phyloP scores from a whole-genome alignment of 1,284 basidiomycete genomes.

The Irpex sp. region DNA sequence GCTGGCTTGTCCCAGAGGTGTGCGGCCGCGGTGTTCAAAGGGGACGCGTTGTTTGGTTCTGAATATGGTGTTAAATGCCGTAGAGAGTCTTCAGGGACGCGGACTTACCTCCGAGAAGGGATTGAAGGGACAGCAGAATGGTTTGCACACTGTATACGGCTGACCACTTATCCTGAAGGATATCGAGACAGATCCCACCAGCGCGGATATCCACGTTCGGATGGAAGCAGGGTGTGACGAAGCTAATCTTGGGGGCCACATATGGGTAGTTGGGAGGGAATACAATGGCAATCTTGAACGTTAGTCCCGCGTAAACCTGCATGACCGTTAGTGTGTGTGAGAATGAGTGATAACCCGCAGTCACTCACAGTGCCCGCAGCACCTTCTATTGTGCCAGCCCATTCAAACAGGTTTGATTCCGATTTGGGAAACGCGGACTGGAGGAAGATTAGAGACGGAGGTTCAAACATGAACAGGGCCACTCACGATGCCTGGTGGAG shows the following conservation, averaged over 20 bases:
- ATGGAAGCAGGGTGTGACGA: constrained; percentile 82
- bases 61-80: constrained; percentile 10
- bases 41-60: constrained; percentile 90
- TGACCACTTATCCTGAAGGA: constrained; percentile 89
- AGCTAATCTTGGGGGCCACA: constrained; percentile 74
- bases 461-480: constrained; percentile 1
- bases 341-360: too few relatives aligned
- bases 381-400: constrained; percentile 82
- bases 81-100: neutral
- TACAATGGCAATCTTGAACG: constrained; percentile 75
- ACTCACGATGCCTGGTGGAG: constrained; percentile 77
- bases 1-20: constrained; percentile 68
- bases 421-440: constrained; percentile 84
- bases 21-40: constrained; percentile 80
- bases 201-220: constrained; percentile 80
- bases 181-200: constrained; percentile 83
- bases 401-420: constrained; percentile 79
- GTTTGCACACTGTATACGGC: constrained; percentile 88
- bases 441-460: neutral
- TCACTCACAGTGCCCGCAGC: constrained; percentile 68
- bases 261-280: constrained; percentile 87
- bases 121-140: constrained; percentile 82
- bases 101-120: constrained; percentile 71
- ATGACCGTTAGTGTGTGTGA: neutral
- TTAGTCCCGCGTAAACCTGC: constrained; percentile 73